phyloP scores from a whole-genome alignment of 2,329 filamentous ascomycete species.

The Sclerotiophoma versabilis region DNA sequence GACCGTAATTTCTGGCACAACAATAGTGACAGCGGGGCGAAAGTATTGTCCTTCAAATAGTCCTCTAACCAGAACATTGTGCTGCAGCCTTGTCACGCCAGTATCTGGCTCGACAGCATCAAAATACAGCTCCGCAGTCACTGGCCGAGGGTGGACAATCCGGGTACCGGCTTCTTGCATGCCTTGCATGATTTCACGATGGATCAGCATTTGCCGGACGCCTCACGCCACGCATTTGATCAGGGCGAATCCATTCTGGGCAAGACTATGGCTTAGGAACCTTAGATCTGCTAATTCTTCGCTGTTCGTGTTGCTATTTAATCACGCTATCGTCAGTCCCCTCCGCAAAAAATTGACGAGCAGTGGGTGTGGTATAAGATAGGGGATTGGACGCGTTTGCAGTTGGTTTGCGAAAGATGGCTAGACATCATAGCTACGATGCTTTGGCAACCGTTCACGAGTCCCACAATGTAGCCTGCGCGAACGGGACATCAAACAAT shows the following conservation, averaged over 20 bases:
- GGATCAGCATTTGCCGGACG: slow-evolving; percentile 8
- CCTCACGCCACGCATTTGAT: slow-evolving; percentile 2
- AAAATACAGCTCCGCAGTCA: not conserved
- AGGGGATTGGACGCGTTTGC: not conserved
- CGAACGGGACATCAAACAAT: not conserved
- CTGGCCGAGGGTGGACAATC: not conserved
- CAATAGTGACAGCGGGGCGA: not conserved
- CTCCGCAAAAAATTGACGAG: not conserved
- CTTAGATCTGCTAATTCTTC: not conserved
- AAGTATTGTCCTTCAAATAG: not conserved
- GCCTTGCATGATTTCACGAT: not conserved
- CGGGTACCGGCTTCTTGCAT: not conserved
- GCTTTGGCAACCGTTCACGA: slow-evolving; percentile 21
- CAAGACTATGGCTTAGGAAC: not conserved
- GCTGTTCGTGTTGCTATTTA: not conserved
- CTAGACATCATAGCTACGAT: slow-evolving; percentile 23
- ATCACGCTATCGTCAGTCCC: not conserved
- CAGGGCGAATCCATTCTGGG: not conserved
- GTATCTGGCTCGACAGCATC: not conserved
- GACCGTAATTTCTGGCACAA: not conserved
- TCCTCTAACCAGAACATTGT: not conserved
- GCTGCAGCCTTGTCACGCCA: not conserved
- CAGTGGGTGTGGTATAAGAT: not conserved
- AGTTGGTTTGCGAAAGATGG: slow-evolving; percentile 5
- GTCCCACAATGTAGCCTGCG: slow-evolving; percentile 18